Evolutionary conservation across 176 grass and related monocot species (phyloP).

Genomic region (Paspalum vaginatum): DNA sequence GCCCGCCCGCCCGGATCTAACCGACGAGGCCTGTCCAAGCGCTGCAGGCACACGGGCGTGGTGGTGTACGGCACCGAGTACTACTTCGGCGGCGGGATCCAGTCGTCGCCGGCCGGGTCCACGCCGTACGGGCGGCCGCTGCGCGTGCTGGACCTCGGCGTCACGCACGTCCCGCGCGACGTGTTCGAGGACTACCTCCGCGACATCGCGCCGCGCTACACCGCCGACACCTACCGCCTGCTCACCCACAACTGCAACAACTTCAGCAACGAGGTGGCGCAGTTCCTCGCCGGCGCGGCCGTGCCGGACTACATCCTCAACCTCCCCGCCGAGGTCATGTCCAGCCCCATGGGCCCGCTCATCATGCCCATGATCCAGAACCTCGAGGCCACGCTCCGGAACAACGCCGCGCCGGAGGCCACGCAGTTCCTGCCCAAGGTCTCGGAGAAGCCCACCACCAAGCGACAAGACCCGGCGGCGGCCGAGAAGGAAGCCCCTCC

Average conservation of each 20-base stretch:
- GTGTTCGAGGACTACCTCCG: slow-evolving; percentile 82
- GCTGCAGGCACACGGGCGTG: slow-evolving; percentile 76
- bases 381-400: slow-evolving; percentile 60
- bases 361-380: slow-evolving; percentile 85
- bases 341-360: slow-evolving; percentile 72
- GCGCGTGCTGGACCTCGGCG: slow-evolving; percentile 60
- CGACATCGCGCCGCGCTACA: slow-evolving; percentile 72
- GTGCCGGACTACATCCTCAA: slow-evolving; percentile 84
- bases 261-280: slow-evolving; percentile 85
- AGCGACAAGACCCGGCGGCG: background rate
- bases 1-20: background rate
- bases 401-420: slow-evolving; percentile 39
- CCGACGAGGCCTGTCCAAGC: background rate
- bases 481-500: background rate
- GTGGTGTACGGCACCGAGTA: slow-evolving; percentile 83
- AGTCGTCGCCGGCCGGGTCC: slow-evolving; percentile 53
- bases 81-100: slow-evolving; percentile 85
- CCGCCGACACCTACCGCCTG: slow-evolving; percentile 74
- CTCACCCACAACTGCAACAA: slow-evolving; percentile 96
- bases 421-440: slow-evolving; percentile 54
- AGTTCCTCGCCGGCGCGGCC: slow-evolving; percentile 63
- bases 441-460: background rate
- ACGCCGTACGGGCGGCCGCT: slow-evolving; percentile 74
- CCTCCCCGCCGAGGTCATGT: slow-evolving; percentile 81
- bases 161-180: slow-evolving; percentile 73